These are phyloP conservation scores for Alternaria hordeiaustralica DNA, from an alignment of 2,329 filamentous ascomycete species.

Conservation along the genomic window DNA sequence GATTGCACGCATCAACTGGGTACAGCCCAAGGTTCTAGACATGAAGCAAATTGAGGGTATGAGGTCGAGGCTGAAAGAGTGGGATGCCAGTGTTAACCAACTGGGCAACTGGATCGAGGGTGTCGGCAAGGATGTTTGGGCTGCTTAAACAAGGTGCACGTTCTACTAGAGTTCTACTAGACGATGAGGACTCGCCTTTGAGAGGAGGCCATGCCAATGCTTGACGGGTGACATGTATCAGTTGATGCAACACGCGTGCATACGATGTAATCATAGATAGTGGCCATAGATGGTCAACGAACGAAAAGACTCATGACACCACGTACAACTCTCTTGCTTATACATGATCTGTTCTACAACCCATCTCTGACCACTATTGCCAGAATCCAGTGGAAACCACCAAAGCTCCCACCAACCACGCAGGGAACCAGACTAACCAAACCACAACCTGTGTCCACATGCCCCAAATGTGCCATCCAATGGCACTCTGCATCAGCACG, in stretches of 20 bases:
- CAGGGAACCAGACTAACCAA: conserved; percentile 97
- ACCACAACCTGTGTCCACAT: conserved; percentile 87
- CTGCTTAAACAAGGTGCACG: conserved; percentile 57
- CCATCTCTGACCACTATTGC: conserved; percentile 2
- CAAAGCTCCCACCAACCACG: conserved; percentile 71
- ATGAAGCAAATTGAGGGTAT: conserved; percentile 94
- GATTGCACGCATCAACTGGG: conserved; percentile 96
- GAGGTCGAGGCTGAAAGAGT: conserved; percentile 85
- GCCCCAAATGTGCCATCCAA: conserved; percentile 88
- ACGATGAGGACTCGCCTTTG: not conserved
- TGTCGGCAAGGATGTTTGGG: conserved; percentile 94
- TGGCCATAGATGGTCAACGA: conserved; percentile 16
- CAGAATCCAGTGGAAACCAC: conserved; percentile 37
- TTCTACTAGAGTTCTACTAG: not conserved
- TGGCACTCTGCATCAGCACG: conserved; percentile 75
- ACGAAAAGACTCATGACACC: conserved; percentile 20
- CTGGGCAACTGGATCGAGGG: conserved; percentile 97
- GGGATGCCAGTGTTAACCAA: conserved; percentile 95
- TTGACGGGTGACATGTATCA: not conserved
- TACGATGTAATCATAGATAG: conserved; percentile 29
- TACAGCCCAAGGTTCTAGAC: conserved; percentile 97
- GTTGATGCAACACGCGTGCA: conserved; percentile 10
- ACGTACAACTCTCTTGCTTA: not conserved
- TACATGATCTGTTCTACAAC: not conserved
- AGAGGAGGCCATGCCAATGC: conserved; percentile 4